phyloP scores from a whole-genome alignment of 73 alveolate species.

The Breviolum minutum region DNA sequence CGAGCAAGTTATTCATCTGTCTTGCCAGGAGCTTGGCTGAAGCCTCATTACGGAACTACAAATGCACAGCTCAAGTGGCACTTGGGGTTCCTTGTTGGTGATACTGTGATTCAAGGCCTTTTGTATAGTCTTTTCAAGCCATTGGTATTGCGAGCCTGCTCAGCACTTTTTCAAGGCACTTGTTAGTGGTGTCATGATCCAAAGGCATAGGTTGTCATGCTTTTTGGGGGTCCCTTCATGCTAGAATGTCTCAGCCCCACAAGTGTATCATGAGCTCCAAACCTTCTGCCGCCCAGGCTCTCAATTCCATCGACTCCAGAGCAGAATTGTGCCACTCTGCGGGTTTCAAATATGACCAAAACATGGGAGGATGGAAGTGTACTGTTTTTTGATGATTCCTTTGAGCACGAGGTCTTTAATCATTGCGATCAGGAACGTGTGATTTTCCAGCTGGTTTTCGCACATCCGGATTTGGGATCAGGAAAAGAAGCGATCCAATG shows the following conservation, averaged over 20 bases:
- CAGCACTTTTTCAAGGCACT: neutral
- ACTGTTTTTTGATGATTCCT: conserved; percentile 63
- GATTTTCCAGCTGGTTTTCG: conserved; percentile 55
- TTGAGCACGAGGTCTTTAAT: conserved; percentile 71
- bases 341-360: conserved; percentile 17
- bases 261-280: neutral
- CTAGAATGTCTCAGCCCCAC: no score
- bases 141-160: neutral
- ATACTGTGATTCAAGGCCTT: no score
- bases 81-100: conserved; percentile 9
- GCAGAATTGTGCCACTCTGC: conserved; percentile 15
- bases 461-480: conserved; percentile 21
- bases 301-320: neutral
- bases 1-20: conserved; percentile 59
- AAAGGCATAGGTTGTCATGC: no score
- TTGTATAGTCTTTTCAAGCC: neutral
- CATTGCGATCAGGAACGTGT: conserved; percentile 54
- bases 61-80: conserved; percentile 87
- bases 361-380: conserved; percentile 17
- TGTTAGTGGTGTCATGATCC: neutral
- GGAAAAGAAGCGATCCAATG: neutral
- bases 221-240: no score
- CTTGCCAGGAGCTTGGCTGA: conserved; percentile 35
- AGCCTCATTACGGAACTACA: conserved; percentile 63
- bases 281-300: conserved; percentile 19